Evolutionary conservation across 2,329 filamentous ascomycete species (phyloP).

Genomic region (Nigrospora osmanthi): DNA sequence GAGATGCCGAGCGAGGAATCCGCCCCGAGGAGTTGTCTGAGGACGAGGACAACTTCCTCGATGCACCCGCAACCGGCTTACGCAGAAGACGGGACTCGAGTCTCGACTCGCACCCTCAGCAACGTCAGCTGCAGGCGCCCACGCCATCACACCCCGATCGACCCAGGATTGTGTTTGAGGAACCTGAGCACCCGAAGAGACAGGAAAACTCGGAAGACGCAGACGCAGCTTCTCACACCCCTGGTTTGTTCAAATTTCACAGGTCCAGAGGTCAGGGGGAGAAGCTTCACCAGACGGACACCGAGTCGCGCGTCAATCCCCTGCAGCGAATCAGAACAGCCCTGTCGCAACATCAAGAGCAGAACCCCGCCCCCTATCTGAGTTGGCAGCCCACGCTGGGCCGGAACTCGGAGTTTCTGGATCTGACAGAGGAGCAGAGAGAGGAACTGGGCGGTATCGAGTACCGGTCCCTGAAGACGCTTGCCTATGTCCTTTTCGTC

Average conservation of each 20-base stretch:
- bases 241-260: slow-evolving; percentile 34
- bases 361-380: slow-evolving; percentile 70
- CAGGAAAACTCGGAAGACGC: slow-evolving; percentile 31
- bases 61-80: slow-evolving; percentile 15
- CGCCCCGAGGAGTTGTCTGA: slow-evolving; percentile 49
- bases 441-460: slow-evolving; percentile 96
- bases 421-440: slow-evolving; percentile 80
- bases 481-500: slow-evolving; percentile 66
- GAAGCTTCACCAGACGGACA: slow-evolving; percentile 25
- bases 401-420: slow-evolving; percentile 87
- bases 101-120: slow-evolving; percentile 27
- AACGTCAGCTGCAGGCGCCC: slow-evolving; percentile 8
- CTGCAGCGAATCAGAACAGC: slow-evolving; percentile 47
- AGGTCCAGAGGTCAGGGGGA: slow-evolving; percentile 32
- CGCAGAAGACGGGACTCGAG: slow-evolving; percentile 21
- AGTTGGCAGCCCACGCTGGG: slow-evolving; percentile 91
- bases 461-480: slow-evolving; percentile 82
- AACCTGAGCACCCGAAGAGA: slow-evolving; percentile 42
- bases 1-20: slow-evolving; percentile 80
- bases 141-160: no score
- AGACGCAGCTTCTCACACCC: slow-evolving; percentile 29
- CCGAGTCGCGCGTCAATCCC: slow-evolving; percentile 22
- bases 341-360: slow-evolving; percentile 44
- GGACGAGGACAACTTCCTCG: slow-evolving; percentile 22
- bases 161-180: slow-evolving; percentile 57